Base-by-base conservation (phyloP, 768 basidiomycete genomes). In the Mycena rosella region DNA sequence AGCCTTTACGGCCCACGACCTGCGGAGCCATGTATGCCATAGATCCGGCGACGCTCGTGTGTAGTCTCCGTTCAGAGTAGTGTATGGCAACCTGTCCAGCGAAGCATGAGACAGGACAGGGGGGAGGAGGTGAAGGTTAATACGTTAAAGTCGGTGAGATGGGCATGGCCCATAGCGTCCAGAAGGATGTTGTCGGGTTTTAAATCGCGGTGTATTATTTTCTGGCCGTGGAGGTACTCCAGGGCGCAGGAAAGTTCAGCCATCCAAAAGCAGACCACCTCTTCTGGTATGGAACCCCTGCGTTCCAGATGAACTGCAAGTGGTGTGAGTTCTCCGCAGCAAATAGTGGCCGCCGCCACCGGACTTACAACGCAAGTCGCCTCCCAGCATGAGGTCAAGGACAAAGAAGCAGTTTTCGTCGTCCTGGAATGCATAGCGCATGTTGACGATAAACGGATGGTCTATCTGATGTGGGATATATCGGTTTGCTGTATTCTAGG, bases 21-120 rank as follows among this genome's bases (percentile, higher is more conserved):
- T 99, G 96, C 0, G 97, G 96, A 13, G 96, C 96, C 98, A 99
- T 99, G 81, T 99, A 99, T 0, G 98, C 97, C 95, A 99, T 96
- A 75, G 94, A 96, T 5, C 98, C 98, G 9, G 98, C 97, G 18
- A 99, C 93, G 66, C 94, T 95, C 0, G 94, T 96, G 78, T 99
- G 91, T 67, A 93, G 75, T 38, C 96, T 88, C 58, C 91, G 86
- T 66, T 95, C 93, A 14, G 96, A 97, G 77, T 96, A 98, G 78
- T 99, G 97, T 10, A 99, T 97, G 26, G 97, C 98, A 71, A 99
- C 69, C 69, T 70, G 47, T 32, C 18, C 22, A n/a, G n/a, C n/a
- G 5, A 54, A 26, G 2, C 14, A 20, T 66, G 30, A 65, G 60
- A 15, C 1, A 40, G 30, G 17, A 5, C 34, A 44, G 40, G 3